A percentile compares a stretch with the other conserved stretches of the same genome.
Evolutionary conservation across 176 grass and related monocot species (phyloP).

Genomic region (Oryza officinalis): DNA sequence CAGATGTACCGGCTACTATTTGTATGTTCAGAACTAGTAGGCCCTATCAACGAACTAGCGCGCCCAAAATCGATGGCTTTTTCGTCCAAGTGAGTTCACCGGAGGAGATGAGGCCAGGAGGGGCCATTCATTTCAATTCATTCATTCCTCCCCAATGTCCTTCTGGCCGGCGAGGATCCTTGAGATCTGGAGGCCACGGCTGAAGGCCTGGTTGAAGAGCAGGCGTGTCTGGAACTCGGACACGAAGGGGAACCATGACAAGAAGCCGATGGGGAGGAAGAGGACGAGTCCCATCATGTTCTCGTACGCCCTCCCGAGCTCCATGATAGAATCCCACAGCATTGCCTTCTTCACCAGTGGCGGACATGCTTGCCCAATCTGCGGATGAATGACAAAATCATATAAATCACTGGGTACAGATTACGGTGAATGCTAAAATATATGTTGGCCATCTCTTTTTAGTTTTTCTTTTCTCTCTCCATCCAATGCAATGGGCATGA

Average conservation of each 20-base stretch:
- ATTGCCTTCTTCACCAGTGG: constrained; percentile 40
- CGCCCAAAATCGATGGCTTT: neutral
- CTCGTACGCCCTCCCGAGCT: constrained; percentile 85
- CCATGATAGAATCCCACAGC: constrained; percentile 95
- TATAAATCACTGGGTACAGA: neutral
- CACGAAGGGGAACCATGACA: constrained; percentile 97
- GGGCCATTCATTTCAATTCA: constrained; percentile 12
- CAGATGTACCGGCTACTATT: neutral
- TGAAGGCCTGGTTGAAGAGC: constrained; percentile 97
- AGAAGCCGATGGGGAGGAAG: constrained; percentile 78
- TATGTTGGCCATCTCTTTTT: neutral
- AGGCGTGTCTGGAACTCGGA: constrained; percentile 94
- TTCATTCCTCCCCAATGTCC: constrained; percentile 23
- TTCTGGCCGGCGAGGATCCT: constrained; percentile 80
- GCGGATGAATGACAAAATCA: neutral
- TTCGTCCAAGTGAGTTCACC: neutral
- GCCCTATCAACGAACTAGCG: neutral
- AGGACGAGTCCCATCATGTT: constrained; percentile 80
- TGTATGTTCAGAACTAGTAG: neutral
- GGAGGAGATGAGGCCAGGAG: neutral
- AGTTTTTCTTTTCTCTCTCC: neutral
- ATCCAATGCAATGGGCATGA: no score
- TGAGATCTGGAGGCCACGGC: constrained; percentile 89
- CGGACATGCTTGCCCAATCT: constrained; percentile 81
- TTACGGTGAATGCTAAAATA: neutral